Evolutionary conservation across 2,329 filamentous ascomycete species (phyloP).

Genomic region (Aspergillus oerlinghausenensis): DNA sequence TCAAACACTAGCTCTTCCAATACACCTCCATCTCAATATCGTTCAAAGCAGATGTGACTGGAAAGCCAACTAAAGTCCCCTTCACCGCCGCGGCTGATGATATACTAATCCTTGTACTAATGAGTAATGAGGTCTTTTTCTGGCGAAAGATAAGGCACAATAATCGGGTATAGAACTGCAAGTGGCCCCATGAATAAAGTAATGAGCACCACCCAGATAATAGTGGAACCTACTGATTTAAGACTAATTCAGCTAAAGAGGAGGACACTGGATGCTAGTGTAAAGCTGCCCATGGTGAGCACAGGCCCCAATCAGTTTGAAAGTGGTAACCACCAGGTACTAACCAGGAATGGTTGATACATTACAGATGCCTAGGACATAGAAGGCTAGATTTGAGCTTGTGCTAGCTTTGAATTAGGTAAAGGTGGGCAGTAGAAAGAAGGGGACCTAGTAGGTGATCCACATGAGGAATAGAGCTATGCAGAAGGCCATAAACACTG

Average conservation of each 20-base stretch:
- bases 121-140: slow-evolving; percentile 2
- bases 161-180: slow-evolving; percentile 1
- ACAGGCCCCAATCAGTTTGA: background rate
- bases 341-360: slow-evolving; percentile 1
- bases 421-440: slow-evolving; percentile 2
- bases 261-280: slow-evolving; percentile 2
- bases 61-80: slow-evolving; percentile 2
- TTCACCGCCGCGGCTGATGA: slow-evolving; percentile 1
- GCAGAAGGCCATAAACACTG: slow-evolving; percentile 4
- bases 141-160: slow-evolving; percentile 1
- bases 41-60: slow-evolving; percentile 3
- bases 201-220: slow-evolving; percentile 2
- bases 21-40: background rate
- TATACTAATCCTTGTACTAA: slow-evolving; percentile 1
- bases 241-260: slow-evolving; percentile 2
- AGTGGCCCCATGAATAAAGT: slow-evolving; percentile 3
- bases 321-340: slow-evolving; percentile 1
- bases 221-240: background rate
- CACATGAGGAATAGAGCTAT: slow-evolving; percentile 2
- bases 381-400: slow-evolving; percentile 3
- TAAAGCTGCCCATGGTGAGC: slow-evolving; percentile 1
- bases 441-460: slow-evolving; percentile 3
- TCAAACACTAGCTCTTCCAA: slow-evolving; percentile 2
- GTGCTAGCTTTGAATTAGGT: slow-evolving; percentile 1
- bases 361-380: slow-evolving; percentile 2